These are phyloP conservation scores for Russula sp. DNA, from an alignment of 768 basidiomycete genomes.

Conservation along the genomic window DNA sequence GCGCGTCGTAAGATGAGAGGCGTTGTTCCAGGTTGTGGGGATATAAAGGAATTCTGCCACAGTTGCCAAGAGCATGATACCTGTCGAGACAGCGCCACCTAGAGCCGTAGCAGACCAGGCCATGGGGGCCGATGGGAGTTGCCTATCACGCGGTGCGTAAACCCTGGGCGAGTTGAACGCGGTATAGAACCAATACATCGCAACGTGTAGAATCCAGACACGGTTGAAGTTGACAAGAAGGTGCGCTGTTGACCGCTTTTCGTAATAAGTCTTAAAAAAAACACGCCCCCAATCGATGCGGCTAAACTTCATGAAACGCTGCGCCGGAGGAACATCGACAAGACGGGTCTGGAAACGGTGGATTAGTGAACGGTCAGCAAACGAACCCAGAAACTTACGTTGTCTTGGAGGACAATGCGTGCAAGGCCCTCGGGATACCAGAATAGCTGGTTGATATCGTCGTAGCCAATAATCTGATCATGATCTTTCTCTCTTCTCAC, in stretches of 20 bases:
- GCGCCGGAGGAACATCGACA: constrained; percentile 84
- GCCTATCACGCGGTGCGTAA: constrained; percentile 67
- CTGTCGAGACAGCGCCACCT: constrained; percentile 90
- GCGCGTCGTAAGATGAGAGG: constrained; percentile 91
- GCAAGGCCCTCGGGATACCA: constrained; percentile 99
- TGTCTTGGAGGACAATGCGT: constrained; percentile 83
- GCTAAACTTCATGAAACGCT: constrained; percentile 89
- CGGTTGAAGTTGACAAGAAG: constrained; percentile 99
- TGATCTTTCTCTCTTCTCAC: constrained; percentile 93
- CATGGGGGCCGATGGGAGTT: constrained; percentile 77
- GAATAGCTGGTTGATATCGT: constrained; percentile 98
- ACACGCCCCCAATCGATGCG: constrained; percentile 90
- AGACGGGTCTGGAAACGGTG: constrained; percentile 62
- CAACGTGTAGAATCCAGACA: constrained; percentile 93
- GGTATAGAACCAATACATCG: constrained; percentile 95
- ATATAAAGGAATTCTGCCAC: constrained; percentile 95
- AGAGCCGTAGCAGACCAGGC: constrained; percentile 92
- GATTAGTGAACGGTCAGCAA: constrained; percentile 7
- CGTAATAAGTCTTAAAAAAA: constrained; percentile 99
- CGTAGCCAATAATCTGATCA: constrained; percentile 95
- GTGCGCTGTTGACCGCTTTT: constrained; percentile 90
- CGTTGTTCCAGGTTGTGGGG: constrained; percentile 98
- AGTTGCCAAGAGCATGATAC: constrained; percentile 93
- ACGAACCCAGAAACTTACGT: constrained; percentile 44
- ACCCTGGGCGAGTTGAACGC: constrained; percentile 94